These are phyloP conservation scores for Puccinia coronata DNA, from an alignment of 1,284 basidiomycete species.

Conservation along the genomic window DNA sequence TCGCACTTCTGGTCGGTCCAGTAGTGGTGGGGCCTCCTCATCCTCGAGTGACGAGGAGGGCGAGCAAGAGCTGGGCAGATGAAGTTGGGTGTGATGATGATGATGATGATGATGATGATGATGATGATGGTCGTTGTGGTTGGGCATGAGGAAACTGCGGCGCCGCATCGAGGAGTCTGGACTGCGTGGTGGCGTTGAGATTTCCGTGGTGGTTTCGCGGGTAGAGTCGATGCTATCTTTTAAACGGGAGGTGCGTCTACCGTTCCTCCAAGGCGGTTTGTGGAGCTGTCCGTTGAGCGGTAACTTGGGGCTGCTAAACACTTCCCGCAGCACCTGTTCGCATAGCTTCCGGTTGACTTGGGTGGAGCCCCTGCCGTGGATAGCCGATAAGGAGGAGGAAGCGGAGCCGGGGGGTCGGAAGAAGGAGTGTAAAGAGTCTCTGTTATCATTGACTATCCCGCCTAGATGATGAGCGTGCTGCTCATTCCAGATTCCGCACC, in stretches of 20 bases:
- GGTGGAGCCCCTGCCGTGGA: conserved; percentile 84
- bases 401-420: conserved; percentile 49
- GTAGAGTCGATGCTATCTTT: conserved; percentile 29
- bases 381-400: conserved; percentile 59
- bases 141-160: not conserved
- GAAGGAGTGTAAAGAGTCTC: conserved; percentile 56
- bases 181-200: conserved; percentile 8
- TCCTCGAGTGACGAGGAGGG: not conserved
- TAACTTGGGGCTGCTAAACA: conserved; percentile 63
- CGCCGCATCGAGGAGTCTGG: not conserved
- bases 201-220: not conserved
- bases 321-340: conserved; percentile 86
- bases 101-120: too few relatives aligned
- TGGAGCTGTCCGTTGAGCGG: conserved; percentile 24
- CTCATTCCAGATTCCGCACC: conserved; percentile 18
- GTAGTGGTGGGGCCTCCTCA: conserved; percentile 6
- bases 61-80: not conserved
- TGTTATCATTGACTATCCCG: too few relatives aligned
- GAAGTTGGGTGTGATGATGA: not conserved
- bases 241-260: conserved; percentile 27
- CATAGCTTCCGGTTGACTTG: conserved; percentile 87
- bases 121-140: not conserved
- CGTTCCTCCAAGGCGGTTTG: conserved; percentile 41
- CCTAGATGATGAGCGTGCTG: too few relatives aligned
- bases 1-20: not conserved